phyloP scores from a whole-genome alignment of 2,329 filamentous ascomycete species.

The Cladosporium sp. region DNA sequence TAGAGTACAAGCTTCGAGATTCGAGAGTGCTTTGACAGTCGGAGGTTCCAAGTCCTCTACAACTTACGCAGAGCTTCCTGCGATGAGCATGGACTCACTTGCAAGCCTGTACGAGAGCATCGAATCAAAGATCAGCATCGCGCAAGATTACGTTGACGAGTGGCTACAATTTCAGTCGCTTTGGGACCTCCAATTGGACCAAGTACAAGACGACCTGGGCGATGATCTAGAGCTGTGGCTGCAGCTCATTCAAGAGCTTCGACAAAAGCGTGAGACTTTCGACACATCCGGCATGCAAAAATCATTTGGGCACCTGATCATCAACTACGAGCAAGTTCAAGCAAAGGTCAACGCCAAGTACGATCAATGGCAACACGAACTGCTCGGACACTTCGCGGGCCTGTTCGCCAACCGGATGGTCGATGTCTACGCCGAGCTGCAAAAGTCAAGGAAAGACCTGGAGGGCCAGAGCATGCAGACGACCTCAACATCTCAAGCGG shows the following conservation, averaged over 20 bases:
- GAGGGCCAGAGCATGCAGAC: conserved; percentile 91
- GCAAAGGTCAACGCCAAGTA: conserved; percentile 99
- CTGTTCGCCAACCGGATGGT: conserved; percentile 87
- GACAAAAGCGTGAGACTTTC: conserved; percentile 92
- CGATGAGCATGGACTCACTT: conserved; percentile 75
- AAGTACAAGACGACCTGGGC: conserved; percentile 87
- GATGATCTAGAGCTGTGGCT: conserved; percentile 92
- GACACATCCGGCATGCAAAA: conserved; percentile 94
- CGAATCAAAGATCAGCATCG: conserved; percentile 75
- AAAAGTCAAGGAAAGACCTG: conserved; percentile 83
- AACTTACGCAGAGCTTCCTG: conserved; percentile 80
- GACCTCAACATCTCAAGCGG: conserved; percentile 92
- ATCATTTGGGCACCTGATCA: conserved; percentile 87
- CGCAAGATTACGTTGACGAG: conserved; percentile 87
- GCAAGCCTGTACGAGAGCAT: conserved; percentile 76
- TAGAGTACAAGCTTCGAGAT: conserved; percentile 91
- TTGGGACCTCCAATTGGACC: conserved; percentile 95
- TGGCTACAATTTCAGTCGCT: conserved; percentile 98
- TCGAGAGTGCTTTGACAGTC: conserved; percentile 77
- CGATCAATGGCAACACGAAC: conserved; percentile 99
- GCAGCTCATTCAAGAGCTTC: conserved; percentile 92
- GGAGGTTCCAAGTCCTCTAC: conserved; percentile 54
- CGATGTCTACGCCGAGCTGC: conserved; percentile 87
- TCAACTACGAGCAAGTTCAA: conserved; percentile 98
- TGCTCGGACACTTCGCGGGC: conserved; percentile 85